Percentiles rank a stretch among this genome's conserved stretches.
These are phyloP conservation scores for Zychaea mexicana DNA, from an alignment of 371 early-diverging fungal genomes.

Conservation along the genomic window DNA sequence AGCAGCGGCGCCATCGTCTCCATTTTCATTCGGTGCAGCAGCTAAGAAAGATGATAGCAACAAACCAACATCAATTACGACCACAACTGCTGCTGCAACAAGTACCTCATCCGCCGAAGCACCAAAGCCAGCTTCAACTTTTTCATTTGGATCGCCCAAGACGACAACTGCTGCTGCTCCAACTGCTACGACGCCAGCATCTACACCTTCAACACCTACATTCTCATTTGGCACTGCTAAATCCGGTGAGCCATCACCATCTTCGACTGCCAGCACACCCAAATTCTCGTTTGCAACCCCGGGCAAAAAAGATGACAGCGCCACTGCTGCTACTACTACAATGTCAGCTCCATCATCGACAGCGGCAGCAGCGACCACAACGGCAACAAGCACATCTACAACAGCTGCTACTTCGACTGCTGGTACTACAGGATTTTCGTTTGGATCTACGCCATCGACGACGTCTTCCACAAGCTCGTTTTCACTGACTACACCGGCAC, in stretches of 20 bases:
- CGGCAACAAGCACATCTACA: background rate
- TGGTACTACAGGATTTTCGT: conserved; percentile 7
- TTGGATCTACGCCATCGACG: conserved; percentile 4
- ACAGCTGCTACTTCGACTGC: conserved; percentile 6
- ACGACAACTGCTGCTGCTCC: background rate
- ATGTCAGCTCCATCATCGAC: background rate
- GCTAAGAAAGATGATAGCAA: conserved; percentile 7
- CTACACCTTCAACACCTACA: conserved; percentile 3
- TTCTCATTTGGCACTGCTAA: conserved; percentile 23
- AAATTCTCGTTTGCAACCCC: background rate
- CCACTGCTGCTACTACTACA: background rate
- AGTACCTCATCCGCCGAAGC: background rate
- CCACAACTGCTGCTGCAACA: background rate
- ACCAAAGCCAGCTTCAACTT: background rate
- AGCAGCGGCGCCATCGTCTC: conserved; percentile 5
- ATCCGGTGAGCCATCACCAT: background rate
- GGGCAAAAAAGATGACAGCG: background rate
- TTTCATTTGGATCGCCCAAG: background rate
- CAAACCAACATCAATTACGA: background rate
- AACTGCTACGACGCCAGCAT: background rate
- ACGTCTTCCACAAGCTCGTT: conserved; percentile 12
- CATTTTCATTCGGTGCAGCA: conserved; percentile 3
- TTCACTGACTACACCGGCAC: conserved; percentile 15
- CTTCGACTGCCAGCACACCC: conserved; percentile 4
- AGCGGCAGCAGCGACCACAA: background rate